Evolutionary conservation across 1,139 yeast species (phyloP).

Genomic region (Keqinozyma sinolaborantium): DNA sequence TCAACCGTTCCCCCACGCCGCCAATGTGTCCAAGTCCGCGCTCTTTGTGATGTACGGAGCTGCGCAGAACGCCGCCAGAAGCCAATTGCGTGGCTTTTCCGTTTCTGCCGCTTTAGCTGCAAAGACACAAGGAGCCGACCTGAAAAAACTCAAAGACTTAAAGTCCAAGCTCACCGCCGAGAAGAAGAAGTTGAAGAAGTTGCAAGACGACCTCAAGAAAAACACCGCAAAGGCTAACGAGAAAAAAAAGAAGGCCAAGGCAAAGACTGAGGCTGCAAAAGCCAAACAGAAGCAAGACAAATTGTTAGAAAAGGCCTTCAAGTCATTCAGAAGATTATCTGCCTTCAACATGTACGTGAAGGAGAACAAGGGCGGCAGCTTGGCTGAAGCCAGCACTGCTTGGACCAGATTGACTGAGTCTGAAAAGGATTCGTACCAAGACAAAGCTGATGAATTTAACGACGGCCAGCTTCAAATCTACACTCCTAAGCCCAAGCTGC

Average conservation of each 20-base stretch:
- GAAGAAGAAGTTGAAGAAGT: slow-evolving; percentile 16
- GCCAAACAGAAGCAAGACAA: slow-evolving; percentile 16
- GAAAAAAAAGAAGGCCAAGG: slow-evolving; percentile 10
- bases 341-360: slow-evolving; percentile 28
- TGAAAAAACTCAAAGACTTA: slow-evolving; percentile 5
- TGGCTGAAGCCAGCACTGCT: slow-evolving; percentile 5
- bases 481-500: slow-evolving; percentile 34
- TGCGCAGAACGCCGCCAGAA: too few relatives aligned
- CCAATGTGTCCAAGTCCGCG: too few relatives aligned
- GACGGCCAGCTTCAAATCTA: slow-evolving; percentile 20
- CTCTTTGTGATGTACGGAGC: too few relatives aligned
- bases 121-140: too few relatives aligned
- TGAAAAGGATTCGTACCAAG: slow-evolving; percentile 23
- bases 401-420: slow-evolving; percentile 13
- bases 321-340: slow-evolving; percentile 22
- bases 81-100: too few relatives aligned
- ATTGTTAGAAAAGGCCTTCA: slow-evolving; percentile 21
- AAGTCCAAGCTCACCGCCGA: slow-evolving; percentile 19
- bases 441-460: slow-evolving; percentile 25
- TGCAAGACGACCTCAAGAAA: slow-evolving; percentile 16
- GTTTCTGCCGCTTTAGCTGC: too few relatives aligned
- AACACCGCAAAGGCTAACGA: slow-evolving; percentile 13
- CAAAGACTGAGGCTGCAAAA: slow-evolving; percentile 8
- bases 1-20: too few relatives aligned
- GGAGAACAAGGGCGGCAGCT: slow-evolving; percentile 10